These are phyloP conservation scores for Juncus inflexus DNA, from an alignment of 176 grass and related monocot species.

Conservation along the genomic window DNA sequence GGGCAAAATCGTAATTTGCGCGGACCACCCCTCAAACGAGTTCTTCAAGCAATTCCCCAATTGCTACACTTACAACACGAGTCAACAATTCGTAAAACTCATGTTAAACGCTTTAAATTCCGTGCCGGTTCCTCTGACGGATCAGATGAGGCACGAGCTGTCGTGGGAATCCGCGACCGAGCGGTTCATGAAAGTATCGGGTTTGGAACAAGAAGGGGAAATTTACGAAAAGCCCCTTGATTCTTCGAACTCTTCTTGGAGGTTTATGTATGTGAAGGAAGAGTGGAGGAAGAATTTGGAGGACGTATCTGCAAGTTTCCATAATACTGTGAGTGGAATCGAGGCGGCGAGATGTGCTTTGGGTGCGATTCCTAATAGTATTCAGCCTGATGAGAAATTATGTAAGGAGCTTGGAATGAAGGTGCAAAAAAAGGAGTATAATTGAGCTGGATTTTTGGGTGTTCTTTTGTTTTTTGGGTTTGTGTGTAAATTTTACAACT, in stretches of 20 bases:
- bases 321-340: constrained; percentile 67
- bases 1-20: constrained; percentile 95
- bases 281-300: constrained; percentile 69
- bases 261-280: constrained; percentile 56
- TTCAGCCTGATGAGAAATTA: constrained; percentile 80
- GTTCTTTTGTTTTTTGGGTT: constrained; percentile 18
- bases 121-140: constrained; percentile 56
- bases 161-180: constrained; percentile 94
- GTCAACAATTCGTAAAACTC: constrained; percentile 62
- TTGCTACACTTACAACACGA: constrained; percentile 69
- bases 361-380: constrained; percentile 73
- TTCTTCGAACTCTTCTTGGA: constrained; percentile 25
- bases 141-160: constrained; percentile 61
- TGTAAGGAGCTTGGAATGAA: constrained; percentile 75
- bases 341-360: constrained; percentile 75
- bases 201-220: constrained; percentile 29
- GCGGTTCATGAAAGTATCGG: constrained; percentile 66
- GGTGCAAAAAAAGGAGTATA: constrained; percentile 12
- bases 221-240: constrained; percentile 16
- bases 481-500: constrained; percentile 11
- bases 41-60: constrained; percentile 96
- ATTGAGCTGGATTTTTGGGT: background rate
- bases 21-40: constrained; percentile 82
- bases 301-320: constrained; percentile 75
- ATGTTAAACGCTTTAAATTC: constrained; percentile 52